Base-by-base conservation (phyloP, 441 rosid species). In the Jatropha podagrica region DNA sequence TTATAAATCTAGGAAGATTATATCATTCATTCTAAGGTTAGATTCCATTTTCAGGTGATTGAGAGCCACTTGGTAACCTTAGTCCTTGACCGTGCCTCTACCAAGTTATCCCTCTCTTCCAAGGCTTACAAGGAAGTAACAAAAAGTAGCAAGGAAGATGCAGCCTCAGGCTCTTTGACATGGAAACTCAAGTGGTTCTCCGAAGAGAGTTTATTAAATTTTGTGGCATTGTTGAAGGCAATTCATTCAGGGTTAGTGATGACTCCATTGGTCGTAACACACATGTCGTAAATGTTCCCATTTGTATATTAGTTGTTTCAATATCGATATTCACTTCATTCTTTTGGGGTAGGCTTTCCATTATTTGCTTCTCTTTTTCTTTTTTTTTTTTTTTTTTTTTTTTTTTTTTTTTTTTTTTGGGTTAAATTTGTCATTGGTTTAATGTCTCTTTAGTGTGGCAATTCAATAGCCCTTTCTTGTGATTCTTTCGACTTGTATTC, bases 181-280 rank as follows among this genome's bases (percentile, higher is more conserved):
- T 91, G 97, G 95, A 89, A 86, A 84, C 76, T 92, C 38, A 89
- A 86, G 83, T 94, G 95, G 95, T 87, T 82, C 76, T 87, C 88
- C 2, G 80, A 79, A 82, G 87, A 84, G 64, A 79, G 84, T 76
- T 69, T 86, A 49, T 74, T 73, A 55, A 90, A 92, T 77, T 94
- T 94, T 85, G 91, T 88, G 81, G 77, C 92, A 27, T 73, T 91
- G 79, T 67, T 92, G 77, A 92, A 86, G 83, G 93, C 97, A 77
- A 86, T 92, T 80, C 97, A 88, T 75, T 77, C 84, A 20, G 87
- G 82, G 76, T 76, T 78, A 32, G 71, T 76, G 2, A 17, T 59
- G 2, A 78, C 88, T 52, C 92, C 94, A 37, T 79, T 91, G 76
- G 81, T 67, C 63, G 82, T 90, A 82, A 88, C 81, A 83, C 78